Conservation (phyloP, 176 grass and related monocot species). For the Oryza rufipogon region DNA sequence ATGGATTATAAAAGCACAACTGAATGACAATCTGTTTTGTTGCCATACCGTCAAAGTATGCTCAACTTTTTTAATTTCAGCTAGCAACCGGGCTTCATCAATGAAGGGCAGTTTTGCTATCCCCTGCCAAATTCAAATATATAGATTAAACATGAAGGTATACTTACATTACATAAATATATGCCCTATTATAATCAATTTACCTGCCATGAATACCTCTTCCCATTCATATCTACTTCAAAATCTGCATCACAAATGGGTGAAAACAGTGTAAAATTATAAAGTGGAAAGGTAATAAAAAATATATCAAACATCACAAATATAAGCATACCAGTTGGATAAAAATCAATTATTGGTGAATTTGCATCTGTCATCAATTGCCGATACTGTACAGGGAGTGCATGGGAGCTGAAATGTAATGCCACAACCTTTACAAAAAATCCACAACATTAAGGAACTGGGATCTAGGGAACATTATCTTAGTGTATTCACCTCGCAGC, state of each 20-base stretch:
- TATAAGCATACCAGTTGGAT: conserved; percentile 76
- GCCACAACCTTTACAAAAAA: conserved; percentile 21
- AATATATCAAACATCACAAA: conserved; percentile 9
- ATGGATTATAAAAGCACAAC: conserved; percentile 26
- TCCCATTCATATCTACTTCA: conserved; percentile 99
- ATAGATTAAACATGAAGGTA: conserved; percentile 36
- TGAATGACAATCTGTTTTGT: conserved; percentile 11
- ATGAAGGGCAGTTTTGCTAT: conserved; percentile 98
- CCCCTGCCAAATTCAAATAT: conserved; percentile 58
- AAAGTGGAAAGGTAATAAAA: conserved; percentile 9
- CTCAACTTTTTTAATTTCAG: conserved; percentile 91
- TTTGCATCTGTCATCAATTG: conserved; percentile 72
- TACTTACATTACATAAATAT: conserved; percentile 22
- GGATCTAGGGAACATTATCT: neutral
- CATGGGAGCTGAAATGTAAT: conserved; percentile 78
- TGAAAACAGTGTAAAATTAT: conserved; percentile 17
- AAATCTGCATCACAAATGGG: conserved; percentile 67
- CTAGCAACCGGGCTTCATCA: conserved; percentile 79
- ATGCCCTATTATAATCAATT: conserved; percentile 9
- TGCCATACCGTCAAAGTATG: conserved; percentile 84
- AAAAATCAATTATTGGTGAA: conserved; percentile 97
- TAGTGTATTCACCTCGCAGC: conserved; percentile 77
- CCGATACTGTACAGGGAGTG: conserved; percentile 82
- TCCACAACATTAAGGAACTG: conserved; percentile 20
- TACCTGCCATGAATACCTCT: conserved; percentile 98